phyloP scores from a whole-genome alignment of 2,329 filamentous ascomycete genomes.

The Alternaria gansuensis region DNA sequence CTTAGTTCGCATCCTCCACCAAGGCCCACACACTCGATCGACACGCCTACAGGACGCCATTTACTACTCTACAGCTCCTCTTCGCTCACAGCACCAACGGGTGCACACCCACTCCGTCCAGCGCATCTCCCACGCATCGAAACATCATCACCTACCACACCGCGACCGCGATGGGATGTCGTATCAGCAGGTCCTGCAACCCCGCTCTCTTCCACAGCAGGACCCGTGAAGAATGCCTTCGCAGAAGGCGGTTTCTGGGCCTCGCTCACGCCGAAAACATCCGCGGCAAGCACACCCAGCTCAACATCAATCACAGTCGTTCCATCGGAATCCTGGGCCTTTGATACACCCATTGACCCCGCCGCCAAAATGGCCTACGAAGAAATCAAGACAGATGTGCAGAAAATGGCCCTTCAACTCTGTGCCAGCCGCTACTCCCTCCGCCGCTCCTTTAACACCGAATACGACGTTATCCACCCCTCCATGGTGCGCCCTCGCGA shows the following conservation, averaged over 20 bases:
- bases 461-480: conserved; percentile 15
- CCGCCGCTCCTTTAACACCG: not conserved
- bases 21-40: not conserved
- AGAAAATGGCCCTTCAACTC: conserved; percentile 14
- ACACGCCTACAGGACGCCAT: not conserved
- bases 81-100: conserved; percentile 15
- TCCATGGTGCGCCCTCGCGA: conserved; percentile 21
- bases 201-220: conserved; percentile 23
- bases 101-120: conserved; percentile 10
- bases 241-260: conserved; percentile 30
- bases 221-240: conserved; percentile 30
- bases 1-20: conserved; percentile 1
- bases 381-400: conserved; percentile 2
- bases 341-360: conserved; percentile 1
- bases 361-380: conserved; percentile 19
- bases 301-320: conserved; percentile 2
- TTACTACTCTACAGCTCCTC: conserved; percentile 5
- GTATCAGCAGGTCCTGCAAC: conserved; percentile 20
- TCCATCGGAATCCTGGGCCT: conserved; percentile 4
- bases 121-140: conserved; percentile 13
- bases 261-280: conserved; percentile 18
- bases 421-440: conserved; percentile 19
- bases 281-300: not conserved
- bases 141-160: conserved; percentile 5
- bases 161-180: conserved; percentile 32